Evolutionary conservation across 2,329 filamentous ascomycete genomes (phyloP).

Genomic region (Tolypocladium sp.): DNA sequence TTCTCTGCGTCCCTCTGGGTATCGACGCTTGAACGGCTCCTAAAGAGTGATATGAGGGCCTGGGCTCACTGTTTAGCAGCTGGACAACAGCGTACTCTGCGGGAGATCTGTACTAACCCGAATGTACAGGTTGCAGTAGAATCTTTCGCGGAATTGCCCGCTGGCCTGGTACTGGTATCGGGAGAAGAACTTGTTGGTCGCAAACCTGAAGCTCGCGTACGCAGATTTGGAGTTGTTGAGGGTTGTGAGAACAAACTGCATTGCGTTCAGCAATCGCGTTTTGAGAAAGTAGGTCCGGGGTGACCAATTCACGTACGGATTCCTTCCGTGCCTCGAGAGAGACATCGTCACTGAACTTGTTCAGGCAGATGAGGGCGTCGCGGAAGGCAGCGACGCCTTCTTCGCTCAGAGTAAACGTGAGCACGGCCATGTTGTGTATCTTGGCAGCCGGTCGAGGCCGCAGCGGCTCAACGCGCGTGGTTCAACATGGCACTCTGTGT

Average conservation of each 20-base stretch:
- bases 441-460: background rate
- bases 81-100: background rate
- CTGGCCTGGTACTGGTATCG: slow-evolving; percentile 57
- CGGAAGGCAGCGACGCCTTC: slow-evolving; percentile 63
- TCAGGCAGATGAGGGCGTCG: slow-evolving; percentile 64
- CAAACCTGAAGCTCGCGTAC: slow-evolving; percentile 64
- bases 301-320: slow-evolving; percentile 34
- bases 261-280: background rate
- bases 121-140: slow-evolving; percentile 68
- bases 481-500: background rate
- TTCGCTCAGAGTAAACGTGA: slow-evolving; percentile 66
- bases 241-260: slow-evolving; percentile 61
- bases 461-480: background rate
- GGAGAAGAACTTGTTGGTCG: slow-evolving; percentile 61
- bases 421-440: slow-evolving; percentile 40
- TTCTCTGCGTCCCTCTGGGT: slow-evolving; percentile 47
- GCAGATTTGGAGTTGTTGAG: slow-evolving; percentile 75
- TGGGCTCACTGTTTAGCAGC: slow-evolving; percentile 14
- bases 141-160: slow-evolving; percentile 44
- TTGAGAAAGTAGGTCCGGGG: no score
- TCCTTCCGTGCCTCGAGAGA: slow-evolving; percentile 64
- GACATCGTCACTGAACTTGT: slow-evolving; percentile 73
- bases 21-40: slow-evolving; percentile 53
- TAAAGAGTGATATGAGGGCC: slow-evolving; percentile 66
- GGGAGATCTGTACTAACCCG: slow-evolving; percentile 36